Percentiles rank a stretch among this genome's conserved stretches.
Evolutionary conservation across 2,329 filamentous ascomycete species (phyloP).

Genomic region (Nigrospora osmanthi): DNA sequence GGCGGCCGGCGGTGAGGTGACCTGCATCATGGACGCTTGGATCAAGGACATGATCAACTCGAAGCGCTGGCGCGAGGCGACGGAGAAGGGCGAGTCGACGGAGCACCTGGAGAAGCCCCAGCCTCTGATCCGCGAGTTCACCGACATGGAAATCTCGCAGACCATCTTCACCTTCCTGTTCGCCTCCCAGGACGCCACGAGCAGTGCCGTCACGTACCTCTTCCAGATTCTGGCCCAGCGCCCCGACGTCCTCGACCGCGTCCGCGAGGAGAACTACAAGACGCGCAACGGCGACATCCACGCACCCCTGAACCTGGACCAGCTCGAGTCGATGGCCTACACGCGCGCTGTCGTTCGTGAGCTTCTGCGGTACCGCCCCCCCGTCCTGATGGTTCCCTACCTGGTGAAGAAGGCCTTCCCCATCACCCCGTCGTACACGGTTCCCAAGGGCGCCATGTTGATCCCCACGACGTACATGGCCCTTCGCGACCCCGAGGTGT

Average conservation of each 20-base stretch:
- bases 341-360: conserved; percentile 89
- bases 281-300: conserved; percentile 68
- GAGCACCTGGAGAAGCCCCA: conserved; percentile 72
- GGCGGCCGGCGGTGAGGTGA: conserved; percentile 76
- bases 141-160: conserved; percentile 84
- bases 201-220: conserved; percentile 86
- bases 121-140: conserved; percentile 77
- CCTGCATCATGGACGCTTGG: conserved; percentile 96
- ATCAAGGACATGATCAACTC: conserved; percentile 82
- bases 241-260: conserved; percentile 82
- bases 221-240: conserved; percentile 92
- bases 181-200: conserved; percentile 94
- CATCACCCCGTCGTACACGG: conserved; percentile 79
- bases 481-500: conserved; percentile 87
- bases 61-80: conserved; percentile 69
- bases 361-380: conserved; percentile 86
- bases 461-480: conserved; percentile 87
- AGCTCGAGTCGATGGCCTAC: conserved; percentile 82
- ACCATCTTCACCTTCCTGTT: conserved; percentile 96
- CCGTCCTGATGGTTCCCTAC: conserved; percentile 96
- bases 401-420: conserved; percentile 92
- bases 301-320: conserved; percentile 67
- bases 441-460: conserved; percentile 90
- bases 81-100: conserved; percentile 62
- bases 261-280: conserved; percentile 83